Evolutionary conservation across 805 yeast genomes (phyloP).

Genomic region (Hanseniaspora lindneri): DNA sequence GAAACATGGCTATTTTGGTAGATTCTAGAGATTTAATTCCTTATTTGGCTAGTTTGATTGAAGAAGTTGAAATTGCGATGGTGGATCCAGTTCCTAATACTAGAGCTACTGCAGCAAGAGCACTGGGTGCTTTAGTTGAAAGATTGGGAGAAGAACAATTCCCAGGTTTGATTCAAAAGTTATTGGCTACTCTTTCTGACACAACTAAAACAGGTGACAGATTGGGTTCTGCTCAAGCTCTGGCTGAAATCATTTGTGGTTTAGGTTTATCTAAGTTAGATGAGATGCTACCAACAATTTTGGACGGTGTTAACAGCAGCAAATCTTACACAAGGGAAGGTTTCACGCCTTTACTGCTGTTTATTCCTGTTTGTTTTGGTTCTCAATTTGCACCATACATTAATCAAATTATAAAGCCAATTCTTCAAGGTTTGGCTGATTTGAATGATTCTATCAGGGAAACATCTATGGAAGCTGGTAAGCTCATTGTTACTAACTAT

Average conservation of each 20-base stretch:
- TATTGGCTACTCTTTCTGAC: constrained; percentile 65
- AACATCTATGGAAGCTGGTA: constrained; percentile 82
- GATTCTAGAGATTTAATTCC: constrained; percentile 78
- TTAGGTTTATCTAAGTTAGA: constrained; percentile 80
- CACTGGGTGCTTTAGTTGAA: constrained; percentile 90
- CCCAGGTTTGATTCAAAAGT: constrained; percentile 79
- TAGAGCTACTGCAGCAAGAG: constrained; percentile 94
- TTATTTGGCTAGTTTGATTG: constrained; percentile 62
- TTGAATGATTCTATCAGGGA: constrained; percentile 76
- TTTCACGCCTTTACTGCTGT: constrained; percentile 76
- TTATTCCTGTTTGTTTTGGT: constrained; percentile 90
- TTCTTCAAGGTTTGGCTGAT: constrained; percentile 84
- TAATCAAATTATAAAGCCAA: constrained; percentile 76
- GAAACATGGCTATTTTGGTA: constrained; percentile 94
- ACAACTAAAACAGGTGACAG: constrained; percentile 76
- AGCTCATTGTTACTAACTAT: constrained; percentile 79
- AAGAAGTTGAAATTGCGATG: constrained; percentile 84
- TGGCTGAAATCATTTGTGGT: constrained; percentile 87
- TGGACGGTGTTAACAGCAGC: constrained; percentile 56
- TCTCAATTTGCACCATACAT: constrained; percentile 82
- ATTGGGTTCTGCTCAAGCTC: constrained; percentile 93
- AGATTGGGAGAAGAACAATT: constrained; percentile 91
- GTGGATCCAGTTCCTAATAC: constrained; percentile 97
- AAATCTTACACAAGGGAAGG: constrained; percentile 76
- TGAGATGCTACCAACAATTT: constrained; percentile 70